Evolutionary conservation across 805 yeast genomes (phyloP).

Genomic region (Wickerhamiella sergipiensis): DNA sequence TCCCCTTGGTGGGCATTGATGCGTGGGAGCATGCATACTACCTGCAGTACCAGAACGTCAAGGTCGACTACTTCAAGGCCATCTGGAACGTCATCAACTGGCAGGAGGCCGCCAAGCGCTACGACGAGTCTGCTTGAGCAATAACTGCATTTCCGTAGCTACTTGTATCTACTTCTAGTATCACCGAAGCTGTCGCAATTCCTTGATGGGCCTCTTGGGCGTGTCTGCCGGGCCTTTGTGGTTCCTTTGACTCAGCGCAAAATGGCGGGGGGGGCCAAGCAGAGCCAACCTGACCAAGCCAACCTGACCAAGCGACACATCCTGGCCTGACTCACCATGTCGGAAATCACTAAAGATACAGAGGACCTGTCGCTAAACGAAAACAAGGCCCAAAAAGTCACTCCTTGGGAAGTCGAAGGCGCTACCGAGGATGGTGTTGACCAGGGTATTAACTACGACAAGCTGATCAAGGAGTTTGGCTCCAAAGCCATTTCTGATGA

Average conservation of each 20-base stretch:
- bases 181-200: too few species aligned
- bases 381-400: constrained; percentile 38
- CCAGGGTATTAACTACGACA: constrained; percentile 86
- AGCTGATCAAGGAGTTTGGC: constrained; percentile 77
- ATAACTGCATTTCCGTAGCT: too few species aligned
- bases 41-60: constrained; percentile 82
- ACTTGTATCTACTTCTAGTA: too few species aligned
- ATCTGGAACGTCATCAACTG: constrained; percentile 92
- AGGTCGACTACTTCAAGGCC: constrained; percentile 83
- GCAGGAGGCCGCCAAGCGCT: constrained; percentile 73
- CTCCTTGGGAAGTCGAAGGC: constrained; percentile 99
- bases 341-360: constrained; percentile 14
- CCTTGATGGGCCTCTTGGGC: too few species aligned
- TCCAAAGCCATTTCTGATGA: constrained; percentile 59
- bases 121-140: constrained; percentile 5
- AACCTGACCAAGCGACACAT: too few species aligned
- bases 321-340: constrained; percentile 5
- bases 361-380: constrained; percentile 5
- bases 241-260: not conserved
- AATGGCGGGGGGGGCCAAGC: too few species aligned
- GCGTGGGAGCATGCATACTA: constrained; percentile 97
- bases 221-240: too few species aligned
- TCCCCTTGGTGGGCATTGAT: constrained; percentile 77
- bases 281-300: too few species aligned
- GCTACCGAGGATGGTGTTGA: constrained; percentile 90